Evolutionary conservation across 1,284 basidiomycete genomes (phyloP), one percentile per base, ranked within the genome.

Genomic region (Ganoderma sp.): DNA sequence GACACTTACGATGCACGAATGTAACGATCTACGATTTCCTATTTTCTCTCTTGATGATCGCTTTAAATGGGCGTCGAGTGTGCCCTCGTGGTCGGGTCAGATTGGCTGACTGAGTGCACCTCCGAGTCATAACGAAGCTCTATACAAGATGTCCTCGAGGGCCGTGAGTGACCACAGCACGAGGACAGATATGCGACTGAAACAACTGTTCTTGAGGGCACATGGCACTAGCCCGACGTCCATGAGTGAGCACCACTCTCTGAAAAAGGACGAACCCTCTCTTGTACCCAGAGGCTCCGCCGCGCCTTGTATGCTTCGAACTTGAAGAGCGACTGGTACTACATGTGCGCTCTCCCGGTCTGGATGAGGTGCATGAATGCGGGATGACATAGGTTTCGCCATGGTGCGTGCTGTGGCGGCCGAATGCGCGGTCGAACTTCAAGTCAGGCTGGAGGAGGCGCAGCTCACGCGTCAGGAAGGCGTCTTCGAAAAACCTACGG

Each of bases 211-310:
- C 19, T 87, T 77, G 7, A 81, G 76, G 52, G 84, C 79, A 85
- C 88, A 92, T 14, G 90, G 89, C 7, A 85, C 87, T 34, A 88
- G 80, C 2, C 84, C 84, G 56, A 87, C 79, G 74, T 91, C 90
- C 12, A 87, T 87, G 64, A 89, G 78, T 42, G 84, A 82, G 72
- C 90, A 85, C 60, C 85, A 76, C 37, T 86, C 80, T 12, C 88
- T 87, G 41, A 85, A 76, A 78, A 89, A 91, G 74, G 85, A 90
- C 7, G 87, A 87, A 0, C 86, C 89, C 69, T 84, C 70, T 87
- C 81, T 71, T 86, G 76, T 22, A 79, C 78, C 3, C 80, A 74
- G 60, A 87, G 84, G 68, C 83, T 84, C 60, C 81, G 78, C 34
- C 89, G 80, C 5, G 80, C 52, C 10, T 34, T 54, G 39, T 32